Evolutionary conservation across 73 alveolate species (phyloP).

Genomic region (Paramecium primaurelia): DNA sequence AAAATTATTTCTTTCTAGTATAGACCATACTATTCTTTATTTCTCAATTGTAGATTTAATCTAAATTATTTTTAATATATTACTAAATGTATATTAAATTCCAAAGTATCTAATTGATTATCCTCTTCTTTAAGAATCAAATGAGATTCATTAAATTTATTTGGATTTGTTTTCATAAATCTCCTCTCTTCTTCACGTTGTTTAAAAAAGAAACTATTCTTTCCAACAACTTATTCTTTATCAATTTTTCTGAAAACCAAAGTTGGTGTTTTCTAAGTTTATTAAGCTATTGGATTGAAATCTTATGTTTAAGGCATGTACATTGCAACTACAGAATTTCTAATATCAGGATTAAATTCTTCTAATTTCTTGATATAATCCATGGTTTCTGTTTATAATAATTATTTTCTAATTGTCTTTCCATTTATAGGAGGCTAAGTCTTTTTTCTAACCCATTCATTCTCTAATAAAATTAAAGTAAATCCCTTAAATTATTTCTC

Average conservation of each 20-base stretch:
- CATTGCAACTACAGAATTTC: slow-evolving; percentile 48
- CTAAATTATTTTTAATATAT: background rate
- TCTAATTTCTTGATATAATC: slow-evolving; percentile 37
- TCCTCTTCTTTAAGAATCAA: background rate
- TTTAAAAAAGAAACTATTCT: slow-evolving; percentile 25
- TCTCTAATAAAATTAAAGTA: background rate
- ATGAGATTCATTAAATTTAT: slow-evolving; percentile 32
- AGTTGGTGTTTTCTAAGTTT: background rate
- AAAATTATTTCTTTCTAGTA: slow-evolving; percentile 4
- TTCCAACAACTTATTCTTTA: background rate
- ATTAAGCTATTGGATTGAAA: background rate
- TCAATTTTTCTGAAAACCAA: slow-evolving; percentile 19
- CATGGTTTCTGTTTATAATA: slow-evolving; percentile 2
- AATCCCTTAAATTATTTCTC: slow-evolving; percentile 24
- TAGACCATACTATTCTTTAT: slow-evolving; percentile 29
- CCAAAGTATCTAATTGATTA: background rate
- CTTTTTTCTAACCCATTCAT: slow-evolving; percentile 13
- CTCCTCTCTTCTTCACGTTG: slow-evolving; percentile 30
- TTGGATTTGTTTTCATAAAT: slow-evolving; percentile 15
- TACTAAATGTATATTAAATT: background rate
- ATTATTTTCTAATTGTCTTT: background rate
- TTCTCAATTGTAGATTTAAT: slow-evolving; percentile 15
- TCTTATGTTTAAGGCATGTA: background rate
- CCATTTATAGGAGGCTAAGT: background rate
- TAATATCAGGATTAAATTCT: slow-evolving; percentile 39